Conservation (phyloP, 306 rosid genomes). For the Prosopis cineraria region DNA sequence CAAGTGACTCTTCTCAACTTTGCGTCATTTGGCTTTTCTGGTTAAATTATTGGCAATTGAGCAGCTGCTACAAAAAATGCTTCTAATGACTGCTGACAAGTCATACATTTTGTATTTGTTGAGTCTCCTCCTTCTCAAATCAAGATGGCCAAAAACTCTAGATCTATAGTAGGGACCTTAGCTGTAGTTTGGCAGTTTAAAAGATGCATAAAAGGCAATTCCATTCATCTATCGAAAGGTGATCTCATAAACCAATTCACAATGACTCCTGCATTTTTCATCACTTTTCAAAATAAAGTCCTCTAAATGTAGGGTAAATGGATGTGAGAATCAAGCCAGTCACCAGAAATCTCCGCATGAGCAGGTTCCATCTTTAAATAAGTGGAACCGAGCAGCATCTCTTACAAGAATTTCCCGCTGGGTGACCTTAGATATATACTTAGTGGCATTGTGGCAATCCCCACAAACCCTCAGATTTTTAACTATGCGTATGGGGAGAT, state of each 20-base stretch:
- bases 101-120: not conserved
- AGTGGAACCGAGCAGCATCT: slow-evolving; percentile 81
- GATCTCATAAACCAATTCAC: slow-evolving; percentile 4
- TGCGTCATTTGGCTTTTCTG: not conserved
- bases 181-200: not conserved
- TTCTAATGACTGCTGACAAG: slow-evolving; percentile 8
- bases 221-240: slow-evolving; percentile 9
- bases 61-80: not conserved
- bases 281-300: not conserved
- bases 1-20: not conserved
- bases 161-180: not conserved
- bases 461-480: slow-evolving; percentile 90
- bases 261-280: not conserved
- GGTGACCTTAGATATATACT: slow-evolving; percentile 81
- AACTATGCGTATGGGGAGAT: slow-evolving; percentile 68
- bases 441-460: slow-evolving; percentile 94
- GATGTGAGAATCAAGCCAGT: slow-evolving; percentile 16
- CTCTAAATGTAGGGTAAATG: not conserved
- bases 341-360: slow-evolving; percentile 96
- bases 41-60: not conserved
- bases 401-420: slow-evolving; percentile 91
- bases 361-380: slow-evolving; percentile 86
- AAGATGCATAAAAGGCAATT: not conserved
- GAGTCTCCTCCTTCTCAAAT: slow-evolving; percentile 19
- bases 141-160: not conserved